A percentile compares a stretch with the other conserved stretches of the same genome.
These are phyloP conservation scores for Ormosia emarginata DNA, from an alignment of 306 rosid genomes.

Conservation along the genomic window DNA sequence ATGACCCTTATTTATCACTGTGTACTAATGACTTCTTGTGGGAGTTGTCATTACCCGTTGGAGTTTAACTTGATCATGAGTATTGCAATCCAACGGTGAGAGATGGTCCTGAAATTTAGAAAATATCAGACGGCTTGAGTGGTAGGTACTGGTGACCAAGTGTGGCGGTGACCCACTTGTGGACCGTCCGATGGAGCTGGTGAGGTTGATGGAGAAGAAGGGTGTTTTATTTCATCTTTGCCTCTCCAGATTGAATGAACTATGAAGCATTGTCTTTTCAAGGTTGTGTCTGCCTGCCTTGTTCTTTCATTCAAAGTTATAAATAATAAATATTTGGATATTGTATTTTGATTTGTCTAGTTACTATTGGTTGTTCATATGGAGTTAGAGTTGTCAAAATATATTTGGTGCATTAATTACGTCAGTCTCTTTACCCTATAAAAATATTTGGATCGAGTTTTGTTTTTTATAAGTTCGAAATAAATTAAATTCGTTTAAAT, in stretches of 20 bases:
- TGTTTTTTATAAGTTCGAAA: too few species aligned
- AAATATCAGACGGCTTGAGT: conserved; percentile 14
- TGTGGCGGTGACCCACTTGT: conserved; percentile 51
- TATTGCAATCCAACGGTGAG: conserved; percentile 46
- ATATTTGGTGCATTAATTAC: too few species aligned
- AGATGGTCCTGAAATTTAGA: neutral
- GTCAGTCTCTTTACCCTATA: too few species aligned
- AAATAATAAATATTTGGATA: neutral
- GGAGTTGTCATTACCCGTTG: conserved; percentile 43
- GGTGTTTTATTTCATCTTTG: conserved; percentile 24
- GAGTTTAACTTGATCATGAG: conserved; percentile 48
- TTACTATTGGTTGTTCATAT: too few species aligned
- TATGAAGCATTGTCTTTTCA: neutral
- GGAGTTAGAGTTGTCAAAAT: too few species aligned
- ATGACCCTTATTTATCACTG: conserved; percentile 15
- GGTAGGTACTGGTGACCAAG: conserved; percentile 38
- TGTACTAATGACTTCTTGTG: conserved; percentile 33
- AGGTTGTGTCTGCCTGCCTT: too few species aligned
- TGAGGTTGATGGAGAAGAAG: conserved; percentile 30
- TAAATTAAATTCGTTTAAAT: too few species aligned
- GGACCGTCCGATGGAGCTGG: conserved; percentile 43
- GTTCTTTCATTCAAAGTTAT: neutral
- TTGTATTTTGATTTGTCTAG: neutral
- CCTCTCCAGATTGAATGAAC: neutral
- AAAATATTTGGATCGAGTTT: too few species aligned